phyloP scores from a whole-genome alignment of 352 stramenopile species.

The Pythium aphanidermatum region DNA sequence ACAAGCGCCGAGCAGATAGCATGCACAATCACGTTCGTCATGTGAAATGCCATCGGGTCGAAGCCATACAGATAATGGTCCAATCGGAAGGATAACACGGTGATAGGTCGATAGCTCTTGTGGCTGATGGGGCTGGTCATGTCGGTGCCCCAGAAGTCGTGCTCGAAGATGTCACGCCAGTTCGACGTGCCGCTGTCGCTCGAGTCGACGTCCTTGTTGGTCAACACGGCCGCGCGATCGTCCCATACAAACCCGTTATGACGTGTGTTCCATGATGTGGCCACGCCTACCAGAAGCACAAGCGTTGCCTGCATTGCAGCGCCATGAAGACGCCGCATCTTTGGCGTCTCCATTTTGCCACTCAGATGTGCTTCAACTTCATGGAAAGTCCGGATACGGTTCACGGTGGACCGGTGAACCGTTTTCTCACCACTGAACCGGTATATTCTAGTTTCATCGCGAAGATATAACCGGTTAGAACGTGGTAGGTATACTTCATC shows the following conservation, averaged over 20 bases:
- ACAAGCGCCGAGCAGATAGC: conserved; percentile 49
- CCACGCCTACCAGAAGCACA: conserved; percentile 35
- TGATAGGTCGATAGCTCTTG: conserved; percentile 87
- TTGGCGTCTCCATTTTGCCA: no score
- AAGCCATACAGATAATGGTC: conserved; percentile 42
- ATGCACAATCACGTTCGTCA: conserved; percentile 74
- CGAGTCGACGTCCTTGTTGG: conserved; percentile 53
- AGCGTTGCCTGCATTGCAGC: no score
- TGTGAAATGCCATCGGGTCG: conserved; percentile 57
- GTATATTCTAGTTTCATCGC: no score
- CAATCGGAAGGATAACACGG: conserved; percentile 68
- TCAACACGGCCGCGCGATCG: conserved; percentile 74
- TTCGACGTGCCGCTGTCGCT: conserved; percentile 17
- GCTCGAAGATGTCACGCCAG: conserved; percentile 42
- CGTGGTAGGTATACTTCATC: no score
- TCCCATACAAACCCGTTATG: conserved; percentile 85
- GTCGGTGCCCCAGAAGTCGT: conserved; percentile 85
- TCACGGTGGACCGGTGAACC: no score
- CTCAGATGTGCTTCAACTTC: no score
- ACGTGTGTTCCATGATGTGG: conserved; percentile 45
- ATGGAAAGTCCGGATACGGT: no score
- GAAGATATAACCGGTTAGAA: no score
- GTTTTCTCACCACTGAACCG: no score
- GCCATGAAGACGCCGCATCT: no score
- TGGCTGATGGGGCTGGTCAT: conserved; percentile 60